These are phyloP conservation scores for Fraxinus paxiana DNA, from an alignment of 305 asterid species.

Conservation along the genomic window DNA sequence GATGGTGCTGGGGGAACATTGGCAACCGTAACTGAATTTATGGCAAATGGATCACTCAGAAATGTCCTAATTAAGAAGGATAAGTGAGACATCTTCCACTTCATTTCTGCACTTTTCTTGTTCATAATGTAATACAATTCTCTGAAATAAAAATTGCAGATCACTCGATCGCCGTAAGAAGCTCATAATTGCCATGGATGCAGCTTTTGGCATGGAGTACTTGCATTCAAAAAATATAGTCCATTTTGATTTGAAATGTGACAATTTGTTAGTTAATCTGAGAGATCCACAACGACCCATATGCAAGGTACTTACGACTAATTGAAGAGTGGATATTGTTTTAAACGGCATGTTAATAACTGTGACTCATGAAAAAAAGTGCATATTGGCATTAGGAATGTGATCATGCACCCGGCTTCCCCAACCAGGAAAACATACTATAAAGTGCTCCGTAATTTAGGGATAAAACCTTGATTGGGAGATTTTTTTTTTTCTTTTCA, in stretches of 20 bases:
- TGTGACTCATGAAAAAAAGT: not conserved
- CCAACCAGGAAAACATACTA: not conserved
- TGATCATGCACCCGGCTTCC: slow-evolving; percentile 1
- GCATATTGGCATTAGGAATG: not conserved
- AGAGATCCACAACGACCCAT: slow-evolving; percentile 70
- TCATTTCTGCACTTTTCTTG: slow-evolving; percentile 11
- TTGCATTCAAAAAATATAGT: slow-evolving; percentile 73
- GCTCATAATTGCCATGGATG: slow-evolving; percentile 80
- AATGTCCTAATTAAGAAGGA: slow-evolving; percentile 54
- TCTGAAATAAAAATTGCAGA: slow-evolving; percentile 41
- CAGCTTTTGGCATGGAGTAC: slow-evolving; percentile 87
- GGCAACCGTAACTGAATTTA: slow-evolving; percentile 75
- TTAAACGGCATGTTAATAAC: slow-evolving; percentile 15
- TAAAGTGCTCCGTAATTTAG: not conserved
- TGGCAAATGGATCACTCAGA: slow-evolving; percentile 79
- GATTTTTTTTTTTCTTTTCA: not conserved
- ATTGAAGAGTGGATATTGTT: slow-evolving; percentile 2
- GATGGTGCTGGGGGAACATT: slow-evolving; percentile 77
- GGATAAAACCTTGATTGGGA: not conserved
- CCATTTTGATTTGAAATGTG: slow-evolving; percentile 84
- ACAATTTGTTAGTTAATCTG: slow-evolving; percentile 68
- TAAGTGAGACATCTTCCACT: slow-evolving; percentile 37
- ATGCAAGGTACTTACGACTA: slow-evolving; percentile 60
- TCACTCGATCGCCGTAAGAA: slow-evolving; percentile 55
- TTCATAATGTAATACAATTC: slow-evolving; percentile 26